Percentiles rank a stretch among this genome's conserved stretches.
Conservation (phyloP, 2,329 filamentous ascomycete genomes). For the Dactylellina sp. region DNA sequence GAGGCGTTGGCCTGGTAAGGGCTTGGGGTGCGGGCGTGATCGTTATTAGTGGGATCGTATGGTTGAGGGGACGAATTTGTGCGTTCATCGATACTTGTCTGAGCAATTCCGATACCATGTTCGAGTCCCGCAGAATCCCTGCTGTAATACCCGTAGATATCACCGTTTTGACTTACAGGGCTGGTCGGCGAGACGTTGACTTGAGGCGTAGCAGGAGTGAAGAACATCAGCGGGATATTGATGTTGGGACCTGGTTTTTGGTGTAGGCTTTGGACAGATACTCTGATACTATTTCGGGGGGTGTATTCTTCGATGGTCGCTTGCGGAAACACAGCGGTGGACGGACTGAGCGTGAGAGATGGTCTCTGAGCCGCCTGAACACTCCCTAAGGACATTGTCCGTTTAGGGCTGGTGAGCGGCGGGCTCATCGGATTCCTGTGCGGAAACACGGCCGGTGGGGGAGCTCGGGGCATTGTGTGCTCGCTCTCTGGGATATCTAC, state of each 20-base stretch:
- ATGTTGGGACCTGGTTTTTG: conserved; percentile 44
- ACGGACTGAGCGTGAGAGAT: conserved; percentile 42
- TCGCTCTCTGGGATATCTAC: conserved; percentile 55
- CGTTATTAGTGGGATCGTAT: conserved; percentile 51
- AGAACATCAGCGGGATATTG: conserved; percentile 56
- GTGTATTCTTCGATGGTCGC: conserved; percentile 42
- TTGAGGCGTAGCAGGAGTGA: conserved; percentile 56
- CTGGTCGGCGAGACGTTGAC: conserved; percentile 53
- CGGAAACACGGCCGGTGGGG: conserved; percentile 48
- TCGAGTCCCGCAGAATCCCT: conserved; percentile 29
- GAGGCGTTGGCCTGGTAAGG: conserved; percentile 34
- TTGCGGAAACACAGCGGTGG: conserved; percentile 46
- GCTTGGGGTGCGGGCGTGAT: conserved; percentile 35
- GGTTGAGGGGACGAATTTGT: conserved; percentile 31
- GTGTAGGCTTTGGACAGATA: conserved; percentile 49
- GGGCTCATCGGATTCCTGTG: conserved; percentile 51
- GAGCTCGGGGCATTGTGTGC: conserved; percentile 48
- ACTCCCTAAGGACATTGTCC: conserved; percentile 45
- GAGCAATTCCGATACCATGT: conserved; percentile 40
- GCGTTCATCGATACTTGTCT: conserved; percentile 43
- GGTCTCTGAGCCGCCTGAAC: conserved; percentile 44
- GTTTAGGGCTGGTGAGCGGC: conserved; percentile 27
- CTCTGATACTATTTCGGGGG: conserved; percentile 36
- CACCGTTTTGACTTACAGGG: conserved; percentile 37
- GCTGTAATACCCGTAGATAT: conserved; percentile 51